These are phyloP conservation scores for Ustilago nuda DNA, from an alignment of 1,284 basidiomycete genomes.

Conservation along the genomic window DNA sequence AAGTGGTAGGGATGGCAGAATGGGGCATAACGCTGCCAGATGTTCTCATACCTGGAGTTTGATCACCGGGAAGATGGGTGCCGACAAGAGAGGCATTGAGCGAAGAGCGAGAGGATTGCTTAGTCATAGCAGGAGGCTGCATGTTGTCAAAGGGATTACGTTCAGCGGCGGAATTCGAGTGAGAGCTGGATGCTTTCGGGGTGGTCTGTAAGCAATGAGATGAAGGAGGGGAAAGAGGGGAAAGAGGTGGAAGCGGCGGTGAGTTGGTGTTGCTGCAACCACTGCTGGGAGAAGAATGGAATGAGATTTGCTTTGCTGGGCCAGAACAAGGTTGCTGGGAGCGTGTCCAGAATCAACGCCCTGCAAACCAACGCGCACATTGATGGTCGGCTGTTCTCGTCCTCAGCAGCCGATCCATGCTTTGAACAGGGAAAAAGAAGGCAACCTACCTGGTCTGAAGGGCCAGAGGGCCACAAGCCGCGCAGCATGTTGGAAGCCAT, in stretches of 20 bases:
- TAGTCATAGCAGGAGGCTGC: conserved; percentile 39
- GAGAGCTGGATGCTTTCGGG: conserved; percentile 55
- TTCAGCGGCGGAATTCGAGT: conserved; percentile 52
- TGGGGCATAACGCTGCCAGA: conserved; percentile 62
- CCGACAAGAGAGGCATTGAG: conserved; percentile 44
- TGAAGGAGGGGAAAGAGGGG: background rate
- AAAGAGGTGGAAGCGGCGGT: background rate
- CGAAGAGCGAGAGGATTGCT: conserved; percentile 40
- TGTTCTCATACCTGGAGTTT: conserved; percentile 60
- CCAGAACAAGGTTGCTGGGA: background rate
- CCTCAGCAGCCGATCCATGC: too few species aligned
- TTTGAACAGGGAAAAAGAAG: background rate
- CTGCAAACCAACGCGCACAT: background rate
- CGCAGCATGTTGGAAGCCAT: conserved; percentile 64
- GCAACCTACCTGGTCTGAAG: conserved; percentile 59
- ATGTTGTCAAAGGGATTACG: conserved; percentile 63
- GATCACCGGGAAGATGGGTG: conserved; percentile 34
- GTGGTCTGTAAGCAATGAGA: conserved; percentile 39
- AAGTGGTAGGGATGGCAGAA: conserved; percentile 60
- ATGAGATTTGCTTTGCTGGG: background rate
- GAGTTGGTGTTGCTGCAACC: background rate
- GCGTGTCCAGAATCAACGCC: background rate
- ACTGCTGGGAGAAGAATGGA: too few species aligned
- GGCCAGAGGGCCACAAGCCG: conserved; percentile 62
- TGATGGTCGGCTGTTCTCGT: conserved; percentile 3